Evolutionary conservation across 2,329 filamentous ascomycete genomes (phyloP), one percentile per base, ranked within the genome.

Genomic region (Exophiala spinifera): DNA sequence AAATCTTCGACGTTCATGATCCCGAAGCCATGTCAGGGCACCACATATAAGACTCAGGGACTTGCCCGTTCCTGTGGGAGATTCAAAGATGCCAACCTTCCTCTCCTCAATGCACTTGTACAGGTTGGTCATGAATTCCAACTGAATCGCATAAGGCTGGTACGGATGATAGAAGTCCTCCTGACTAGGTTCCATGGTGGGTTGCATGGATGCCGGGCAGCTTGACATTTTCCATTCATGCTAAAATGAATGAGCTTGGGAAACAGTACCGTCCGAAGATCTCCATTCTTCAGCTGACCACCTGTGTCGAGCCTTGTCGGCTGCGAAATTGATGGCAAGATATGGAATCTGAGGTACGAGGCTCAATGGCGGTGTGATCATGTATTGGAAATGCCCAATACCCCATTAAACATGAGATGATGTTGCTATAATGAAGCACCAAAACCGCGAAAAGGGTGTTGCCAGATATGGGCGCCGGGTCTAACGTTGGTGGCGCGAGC

Each of bases 31-130:
- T 2, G 91, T 95, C 65, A 96, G 71, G 4, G 91, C 86, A 37
- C 87, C 88, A 67, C 91, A 96, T 59, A 96, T 94, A 23, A 96
- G 78, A 61, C 91, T 96, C 42, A 96, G 73, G 1, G 91, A 96
- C 79, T 96, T 96, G 42, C 91, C 91, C 78, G 83, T 87, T 70
- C 91, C 91, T 39, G 91, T 96, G n/a, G 91, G 91, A 43, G 89
- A 95, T 68, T 96, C 91, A 43, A 96, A 85, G 40, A 96, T 91
- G 25, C 89, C 91, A 44, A 96, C 79, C 66, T 91, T 89, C 7
- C 88, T 86, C 39, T 87, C 70, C 62, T 95, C 85, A 21, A 96
- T 81, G 56, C 90, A 89, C 46, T 83, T 74, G 67, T 95, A 96
- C 4, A 94, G 79, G 0, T 87, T 81, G 62, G 79, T 84, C 91